These are phyloP conservation scores for Cyberlindnera meyerae DNA, from an alignment of 805 yeast genomes.

Conservation along the genomic window DNA sequence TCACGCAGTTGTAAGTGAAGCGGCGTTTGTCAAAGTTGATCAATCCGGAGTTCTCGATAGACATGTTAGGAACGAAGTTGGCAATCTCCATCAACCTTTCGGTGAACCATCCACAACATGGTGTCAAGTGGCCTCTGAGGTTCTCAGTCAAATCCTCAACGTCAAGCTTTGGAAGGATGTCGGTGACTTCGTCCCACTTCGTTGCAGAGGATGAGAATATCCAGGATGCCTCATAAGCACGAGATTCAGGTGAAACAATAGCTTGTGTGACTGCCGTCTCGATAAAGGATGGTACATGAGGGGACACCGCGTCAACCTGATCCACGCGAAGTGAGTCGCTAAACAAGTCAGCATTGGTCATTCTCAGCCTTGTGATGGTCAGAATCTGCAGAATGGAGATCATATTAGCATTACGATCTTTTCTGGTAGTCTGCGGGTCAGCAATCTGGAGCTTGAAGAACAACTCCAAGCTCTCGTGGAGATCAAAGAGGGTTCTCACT, in stretches of 20 bases:
- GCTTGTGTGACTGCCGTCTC: constrained; percentile 76
- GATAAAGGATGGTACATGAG: constrained; percentile 74
- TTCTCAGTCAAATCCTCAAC: constrained; percentile 27
- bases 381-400: constrained; percentile 58
- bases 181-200: constrained; percentile 29
- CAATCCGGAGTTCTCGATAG: constrained; percentile 53
- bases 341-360: constrained; percentile 50
- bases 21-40: constrained; percentile 85
- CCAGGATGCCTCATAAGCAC: constrained; percentile 71
- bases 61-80: constrained; percentile 75
- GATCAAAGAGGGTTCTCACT: constrained; percentile 56
- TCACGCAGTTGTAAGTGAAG: constrained; percentile 56
- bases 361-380: constrained; percentile 61
- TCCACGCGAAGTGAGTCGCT: constrained; percentile 12
- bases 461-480: constrained; percentile 62
- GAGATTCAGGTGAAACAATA: constrained; percentile 73
- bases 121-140: constrained; percentile 48
- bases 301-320: constrained; percentile 28
- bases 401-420: constrained; percentile 66
- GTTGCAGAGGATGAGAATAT: constrained; percentile 38
- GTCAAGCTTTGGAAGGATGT: constrained; percentile 32
- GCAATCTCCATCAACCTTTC: constrained; percentile 75
- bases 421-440: constrained; percentile 52
- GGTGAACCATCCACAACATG: constrained; percentile 89
- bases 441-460: constrained; percentile 62